Conservation (phyloP, 1,284 basidiomycete genomes). For the Apiotrichum gracile region DNA sequence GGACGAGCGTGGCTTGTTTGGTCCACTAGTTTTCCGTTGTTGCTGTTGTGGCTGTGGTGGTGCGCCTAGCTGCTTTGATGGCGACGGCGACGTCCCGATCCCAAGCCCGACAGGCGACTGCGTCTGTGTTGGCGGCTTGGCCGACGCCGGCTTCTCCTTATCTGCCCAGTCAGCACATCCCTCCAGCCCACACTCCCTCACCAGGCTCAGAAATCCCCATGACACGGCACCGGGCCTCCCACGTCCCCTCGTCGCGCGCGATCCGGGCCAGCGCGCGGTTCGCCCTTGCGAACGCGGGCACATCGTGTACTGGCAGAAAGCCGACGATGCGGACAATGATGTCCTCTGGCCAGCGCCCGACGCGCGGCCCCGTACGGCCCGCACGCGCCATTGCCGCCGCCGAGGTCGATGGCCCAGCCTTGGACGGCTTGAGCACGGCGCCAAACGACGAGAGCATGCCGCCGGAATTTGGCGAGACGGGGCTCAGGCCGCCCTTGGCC, state of each 20-base stretch:
- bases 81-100: background rate
- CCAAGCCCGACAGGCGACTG: background rate
- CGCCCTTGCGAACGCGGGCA: constrained; percentile 64
- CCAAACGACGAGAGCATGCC: constrained; percentile 61
- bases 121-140: background rate
- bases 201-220: constrained; percentile 50
- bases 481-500: background rate
- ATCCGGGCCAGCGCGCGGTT: constrained; percentile 62
- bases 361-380: constrained; percentile 46
- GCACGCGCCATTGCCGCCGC: constrained; percentile 20
- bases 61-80: background rate
- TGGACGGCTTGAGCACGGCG: constrained; percentile 47
- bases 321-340: constrained; percentile 67
- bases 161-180: background rate
- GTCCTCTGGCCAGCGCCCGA: constrained; percentile 72
- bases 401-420: constrained; percentile 42
- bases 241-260: constrained; percentile 64
- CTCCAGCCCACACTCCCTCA: background rate
- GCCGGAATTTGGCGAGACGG: constrained; percentile 26
- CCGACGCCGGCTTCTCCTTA: constrained; percentile 6
- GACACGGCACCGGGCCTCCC: constrained; percentile 64
- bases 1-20: background rate
- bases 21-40: background rate
- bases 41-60: background rate
- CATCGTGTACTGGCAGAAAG: constrained; percentile 67